phyloP scores from a whole-genome alignment of 73 alveolate species.

The Paramecium primaurelia region DNA sequence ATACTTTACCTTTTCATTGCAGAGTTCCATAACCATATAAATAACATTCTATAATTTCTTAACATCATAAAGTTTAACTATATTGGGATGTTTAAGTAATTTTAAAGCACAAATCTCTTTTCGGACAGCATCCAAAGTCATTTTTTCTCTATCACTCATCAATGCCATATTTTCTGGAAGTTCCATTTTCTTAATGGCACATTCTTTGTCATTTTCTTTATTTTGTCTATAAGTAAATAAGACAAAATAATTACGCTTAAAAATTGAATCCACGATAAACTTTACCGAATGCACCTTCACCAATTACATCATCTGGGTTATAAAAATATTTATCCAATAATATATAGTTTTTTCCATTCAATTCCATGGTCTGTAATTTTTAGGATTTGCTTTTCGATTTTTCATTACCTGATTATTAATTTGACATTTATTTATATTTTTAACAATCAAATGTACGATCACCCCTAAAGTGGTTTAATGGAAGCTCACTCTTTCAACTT shows the following conservation, averaged over 20 bases:
- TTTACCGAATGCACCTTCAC: conserved; percentile 26
- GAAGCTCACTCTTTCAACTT: not conserved
- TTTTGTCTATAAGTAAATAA: not conserved
- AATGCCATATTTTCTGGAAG: not conserved
- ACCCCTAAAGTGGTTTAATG: not conserved
- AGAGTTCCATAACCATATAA: conserved; percentile 50
- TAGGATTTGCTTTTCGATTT: not conserved
- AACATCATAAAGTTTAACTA: conserved; percentile 44
- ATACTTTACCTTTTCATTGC: conserved; percentile 50
- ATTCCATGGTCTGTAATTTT: not conserved
- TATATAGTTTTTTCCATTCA: not conserved
- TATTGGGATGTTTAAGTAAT: conserved; percentile 47
- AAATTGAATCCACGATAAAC: not conserved
- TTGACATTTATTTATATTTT: not conserved
- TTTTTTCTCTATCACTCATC: conserved; percentile 50
- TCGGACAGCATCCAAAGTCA: conserved; percentile 49
- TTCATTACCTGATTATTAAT: not conserved
- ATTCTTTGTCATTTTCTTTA: conserved; percentile 1
- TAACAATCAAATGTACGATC: conserved; percentile 21
- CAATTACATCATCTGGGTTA: conserved; percentile 23
- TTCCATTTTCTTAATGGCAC: conserved; percentile 23
- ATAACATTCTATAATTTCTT: conserved; percentile 24
- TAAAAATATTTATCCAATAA: conserved; percentile 6
- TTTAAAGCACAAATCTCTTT: conserved; percentile 53
- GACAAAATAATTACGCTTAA: not conserved